Evolutionary conservation across 2,329 filamentous ascomycete species (phyloP), one percentile per base, ranked within the genome.

Genomic region (Ophiostoma sp.): DNA sequence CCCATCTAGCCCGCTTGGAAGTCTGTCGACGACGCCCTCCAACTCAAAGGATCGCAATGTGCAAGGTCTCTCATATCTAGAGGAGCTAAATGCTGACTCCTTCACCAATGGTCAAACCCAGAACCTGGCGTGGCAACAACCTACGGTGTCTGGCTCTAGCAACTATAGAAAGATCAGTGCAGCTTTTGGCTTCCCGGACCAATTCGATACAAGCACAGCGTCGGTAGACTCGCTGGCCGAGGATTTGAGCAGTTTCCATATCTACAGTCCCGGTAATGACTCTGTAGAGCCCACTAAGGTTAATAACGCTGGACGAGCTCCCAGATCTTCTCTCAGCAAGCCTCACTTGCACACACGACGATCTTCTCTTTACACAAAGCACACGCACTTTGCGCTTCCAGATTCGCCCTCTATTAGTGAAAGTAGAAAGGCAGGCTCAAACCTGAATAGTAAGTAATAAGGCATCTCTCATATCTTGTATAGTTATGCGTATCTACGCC

Each of bases 161-260:
- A 67, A 2, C n/a, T 31, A 13, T 17, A 65, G 17, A 39, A 31
- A 36, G 20, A 15, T 39, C 48, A 67, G 17, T 13, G 20, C n/a
- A 6, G 31, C 57, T 48, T 33, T 8, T 13, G 15, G 11, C 48
- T 3, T n/a, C 4, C 11, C 36, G 13, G 23, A 20, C 35, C 11
- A 39, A 17, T 27, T 27, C n/a, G n/a, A 62, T 11, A 70, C 33
- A 17, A 65, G 62, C 62, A 39, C 62, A 36, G 35, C 35, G 23
- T 65, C 73, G 3, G 68, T 72, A 67, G 78, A 80, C 17, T 76
- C 76, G 17, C 73, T 81, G 44, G 75, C 78, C 62, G 71, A 74
- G n/a, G 74, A 77, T 33, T 74, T 80, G 13, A 74, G 76, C 71
- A 77, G 77, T 70, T 76, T 81, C 67, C 78, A 78, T 71, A 73